A percentile compares a stretch with the other conserved stretches of the same genome.
phyloP scores from a whole-genome alignment of 1,284 basidiomycete genomes.

The Microbotryum scabiosae region DNA sequence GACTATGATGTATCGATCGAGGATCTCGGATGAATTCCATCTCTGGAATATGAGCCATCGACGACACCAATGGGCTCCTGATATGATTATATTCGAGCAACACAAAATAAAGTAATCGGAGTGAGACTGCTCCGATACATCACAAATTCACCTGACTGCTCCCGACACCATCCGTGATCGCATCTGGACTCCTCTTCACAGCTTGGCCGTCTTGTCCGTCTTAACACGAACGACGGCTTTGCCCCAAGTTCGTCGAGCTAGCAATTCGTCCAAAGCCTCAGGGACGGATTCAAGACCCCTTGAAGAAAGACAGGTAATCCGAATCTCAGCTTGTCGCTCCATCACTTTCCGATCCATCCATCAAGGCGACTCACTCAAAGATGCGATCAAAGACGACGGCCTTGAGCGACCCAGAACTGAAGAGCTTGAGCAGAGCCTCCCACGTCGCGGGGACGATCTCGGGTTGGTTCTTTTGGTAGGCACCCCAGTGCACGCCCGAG shows the following conservation, averaged over 20 bases:
- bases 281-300: constrained; percentile 60
- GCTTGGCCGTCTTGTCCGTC: constrained; percentile 15
- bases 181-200: constrained; percentile 1
- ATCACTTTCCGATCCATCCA: background rate
- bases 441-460: constrained; percentile 60
- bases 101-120: no score
- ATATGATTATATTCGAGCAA: no score
- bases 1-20: no score
- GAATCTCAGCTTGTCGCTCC: background rate
- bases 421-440: constrained; percentile 62
- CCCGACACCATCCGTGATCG: no score
- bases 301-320: background rate
- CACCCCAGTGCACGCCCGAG: constrained; percentile 66
- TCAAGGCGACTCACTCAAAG: constrained; percentile 44
- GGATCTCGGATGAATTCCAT: no score
- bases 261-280: constrained; percentile 45
- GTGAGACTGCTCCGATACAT: no score
- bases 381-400: constrained; percentile 66
- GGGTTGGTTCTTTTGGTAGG: constrained; percentile 56
- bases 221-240: constrained; percentile 69
- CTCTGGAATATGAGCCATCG: no score
- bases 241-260: constrained; percentile 82
- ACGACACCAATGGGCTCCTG: no score
- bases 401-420: constrained; percentile 56
- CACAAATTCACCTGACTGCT: no score